phyloP scores from a whole-genome alignment of 192 early-diverging fungal species.

The Backusella tarrabulga region DNA sequence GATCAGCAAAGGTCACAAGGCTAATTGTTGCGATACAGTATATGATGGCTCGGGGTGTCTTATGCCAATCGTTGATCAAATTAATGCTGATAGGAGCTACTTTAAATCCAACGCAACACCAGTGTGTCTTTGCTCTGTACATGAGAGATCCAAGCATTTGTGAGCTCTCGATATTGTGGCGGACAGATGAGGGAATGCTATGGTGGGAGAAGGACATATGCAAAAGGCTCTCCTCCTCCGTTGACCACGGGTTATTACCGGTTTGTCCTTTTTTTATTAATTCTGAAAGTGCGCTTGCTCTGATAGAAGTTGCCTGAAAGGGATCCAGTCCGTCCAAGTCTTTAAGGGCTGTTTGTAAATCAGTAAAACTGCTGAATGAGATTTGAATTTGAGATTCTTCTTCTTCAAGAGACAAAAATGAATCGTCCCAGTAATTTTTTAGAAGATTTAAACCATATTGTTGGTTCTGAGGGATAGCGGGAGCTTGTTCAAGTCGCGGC shows the following conservation, averaged over 20 bases:
- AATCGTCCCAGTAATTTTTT: background rate
- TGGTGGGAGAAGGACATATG: background rate
- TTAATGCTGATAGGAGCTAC: slow-evolving; percentile 23
- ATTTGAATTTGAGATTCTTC: background rate
- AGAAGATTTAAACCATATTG: background rate
- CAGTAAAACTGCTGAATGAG: slow-evolving; percentile 2
- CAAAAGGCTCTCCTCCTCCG: background rate
- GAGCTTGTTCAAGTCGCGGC: background rate
- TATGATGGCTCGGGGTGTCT: slow-evolving; percentile 15
- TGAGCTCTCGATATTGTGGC: slow-evolving; percentile 10
- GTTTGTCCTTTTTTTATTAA: background rate
- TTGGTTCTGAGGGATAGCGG: background rate
- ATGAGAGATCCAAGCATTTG: slow-evolving; percentile 19
- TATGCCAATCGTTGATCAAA: slow-evolving; percentile 17
- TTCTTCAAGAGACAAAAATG: slow-evolving; percentile 3
- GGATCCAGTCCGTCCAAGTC: slow-evolving; percentile 2
- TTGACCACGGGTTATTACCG: background rate
- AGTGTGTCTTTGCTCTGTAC: slow-evolving; percentile 14
- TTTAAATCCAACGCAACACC: slow-evolving; percentile 39
- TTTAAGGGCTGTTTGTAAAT: slow-evolving; percentile 8
- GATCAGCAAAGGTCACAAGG: slow-evolving; percentile 32
- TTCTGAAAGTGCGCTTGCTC: background rate
- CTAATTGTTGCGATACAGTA: slow-evolving; percentile 32
- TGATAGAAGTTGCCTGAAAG: background rate
- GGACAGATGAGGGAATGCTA: slow-evolving; percentile 14